These are phyloP conservation scores for Poteriospumella lacustris DNA, from an alignment of 108 stramenopile species.

Conservation along the genomic window DNA sequence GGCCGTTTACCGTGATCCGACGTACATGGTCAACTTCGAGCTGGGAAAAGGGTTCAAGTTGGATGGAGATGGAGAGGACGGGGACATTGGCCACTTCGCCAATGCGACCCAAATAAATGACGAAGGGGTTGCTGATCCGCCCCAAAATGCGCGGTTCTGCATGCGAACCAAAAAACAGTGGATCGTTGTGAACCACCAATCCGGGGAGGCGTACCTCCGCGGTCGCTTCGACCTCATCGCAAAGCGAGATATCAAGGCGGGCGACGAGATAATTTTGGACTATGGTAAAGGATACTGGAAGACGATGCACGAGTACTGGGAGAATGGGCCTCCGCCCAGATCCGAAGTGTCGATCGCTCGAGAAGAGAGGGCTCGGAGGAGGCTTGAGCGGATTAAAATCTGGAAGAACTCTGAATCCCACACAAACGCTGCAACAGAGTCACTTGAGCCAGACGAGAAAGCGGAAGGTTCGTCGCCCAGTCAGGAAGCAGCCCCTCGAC, in stretches of 20 bases:
- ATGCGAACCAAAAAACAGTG: background rate
- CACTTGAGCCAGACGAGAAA: too few relatives aligned
- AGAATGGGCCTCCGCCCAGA: background rate
- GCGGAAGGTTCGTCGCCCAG: too few relatives aligned
- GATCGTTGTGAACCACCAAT: background rate
- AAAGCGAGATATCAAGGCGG: background rate
- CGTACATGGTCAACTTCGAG: background rate
- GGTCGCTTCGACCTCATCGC: background rate
- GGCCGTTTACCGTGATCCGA: background rate
- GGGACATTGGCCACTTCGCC: background rate
- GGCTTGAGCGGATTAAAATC: too few relatives aligned
- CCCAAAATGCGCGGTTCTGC: background rate
- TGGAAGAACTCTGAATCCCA: too few relatives aligned
- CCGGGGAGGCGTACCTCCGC: too few relatives aligned
- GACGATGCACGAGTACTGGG: background rate
- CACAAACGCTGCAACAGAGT: too few relatives aligned
- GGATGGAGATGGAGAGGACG: background rate
- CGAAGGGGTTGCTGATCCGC: background rate
- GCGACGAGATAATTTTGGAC: background rate
- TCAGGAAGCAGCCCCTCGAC: too few relatives aligned
- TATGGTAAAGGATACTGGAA: background rate
- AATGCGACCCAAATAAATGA: background rate
- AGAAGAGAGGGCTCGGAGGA: background rate
- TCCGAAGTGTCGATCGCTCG: background rate
- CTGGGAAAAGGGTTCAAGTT: background rate